A percentile compares a stretch with the other conserved stretches of the same genome.
phyloP scores from a whole-genome alignment of 495 filamentous ascomycete species.

The Parathielavia appendiculata region DNA sequence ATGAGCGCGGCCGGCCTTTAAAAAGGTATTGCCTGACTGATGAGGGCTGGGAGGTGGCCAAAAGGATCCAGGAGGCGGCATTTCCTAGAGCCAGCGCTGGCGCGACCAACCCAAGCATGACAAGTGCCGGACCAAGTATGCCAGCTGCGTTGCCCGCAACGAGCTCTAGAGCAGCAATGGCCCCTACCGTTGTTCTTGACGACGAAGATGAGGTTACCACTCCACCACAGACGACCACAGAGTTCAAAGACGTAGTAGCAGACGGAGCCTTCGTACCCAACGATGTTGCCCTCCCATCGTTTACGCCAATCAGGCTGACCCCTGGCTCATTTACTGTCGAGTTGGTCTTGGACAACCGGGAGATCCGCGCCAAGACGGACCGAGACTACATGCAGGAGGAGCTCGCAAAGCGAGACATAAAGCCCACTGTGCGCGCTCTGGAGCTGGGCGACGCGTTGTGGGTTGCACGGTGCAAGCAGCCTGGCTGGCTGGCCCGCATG shows the following conservation, averaged over 20 bases:
- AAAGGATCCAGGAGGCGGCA: slow-evolving; percentile 51
- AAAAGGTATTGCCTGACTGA: slow-evolving; percentile 69
- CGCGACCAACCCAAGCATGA: neutral
- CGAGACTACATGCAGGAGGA: slow-evolving; percentile 73
- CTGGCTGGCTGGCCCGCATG: slow-evolving; percentile 48
- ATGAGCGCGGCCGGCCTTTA: slow-evolving; percentile 62
- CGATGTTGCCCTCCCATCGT: slow-evolving; percentile 42
- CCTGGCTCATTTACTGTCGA: slow-evolving; percentile 67
- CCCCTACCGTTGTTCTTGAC: slow-evolving; percentile 1
- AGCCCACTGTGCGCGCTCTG: slow-evolving; percentile 59
- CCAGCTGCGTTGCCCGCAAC: neutral
- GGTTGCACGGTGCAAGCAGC: slow-evolving; percentile 67
- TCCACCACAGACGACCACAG: slow-evolving; percentile 9
- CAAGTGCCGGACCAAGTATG: neutral
- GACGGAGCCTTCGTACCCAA: slow-evolving; percentile 34
- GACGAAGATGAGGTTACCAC: slow-evolving; percentile 12
- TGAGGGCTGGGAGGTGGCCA: slow-evolving; percentile 74
- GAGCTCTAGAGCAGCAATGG: neutral
- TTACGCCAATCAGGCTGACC: slow-evolving; percentile 55
- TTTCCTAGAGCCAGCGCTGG: slow-evolving; percentile 1
- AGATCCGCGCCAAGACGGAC: slow-evolving; percentile 71
- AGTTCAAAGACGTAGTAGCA: slow-evolving; percentile 38
- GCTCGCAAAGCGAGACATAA: slow-evolving; percentile 61
- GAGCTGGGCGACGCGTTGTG: slow-evolving; percentile 75
- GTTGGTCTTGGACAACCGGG: slow-evolving; percentile 69